These are phyloP conservation scores for Verticillium dahliae DNA, from an alignment of 2,329 filamentous ascomycete genomes.

Conservation along the genomic window DNA sequence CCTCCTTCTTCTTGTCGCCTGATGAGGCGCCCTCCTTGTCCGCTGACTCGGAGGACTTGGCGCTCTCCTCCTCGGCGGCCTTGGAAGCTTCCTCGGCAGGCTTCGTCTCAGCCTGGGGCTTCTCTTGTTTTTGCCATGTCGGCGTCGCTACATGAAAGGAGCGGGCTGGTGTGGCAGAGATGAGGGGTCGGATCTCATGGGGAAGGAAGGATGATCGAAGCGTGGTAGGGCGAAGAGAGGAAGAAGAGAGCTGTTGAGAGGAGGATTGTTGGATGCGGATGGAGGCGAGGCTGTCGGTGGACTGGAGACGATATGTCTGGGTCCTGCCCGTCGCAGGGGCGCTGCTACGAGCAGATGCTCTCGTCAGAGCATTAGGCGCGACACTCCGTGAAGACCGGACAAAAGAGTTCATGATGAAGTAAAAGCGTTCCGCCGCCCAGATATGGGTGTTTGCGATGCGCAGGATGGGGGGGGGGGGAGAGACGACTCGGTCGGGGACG, in stretches of 20 bases:
- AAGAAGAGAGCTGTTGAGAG: slow-evolving; percentile 16
- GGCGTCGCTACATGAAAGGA: slow-evolving; percentile 30
- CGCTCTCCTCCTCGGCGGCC: slow-evolving; percentile 32
- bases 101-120: slow-evolving; percentile 19
- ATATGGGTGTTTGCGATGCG: slow-evolving; percentile 18
- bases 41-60: slow-evolving; percentile 23
- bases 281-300: slow-evolving; percentile 22
- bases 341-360: slow-evolving; percentile 30
- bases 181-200: slow-evolving; percentile 29
- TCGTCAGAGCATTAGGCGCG: slow-evolving; percentile 32
- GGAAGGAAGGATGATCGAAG: slow-evolving; percentile 41
- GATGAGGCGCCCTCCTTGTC: slow-evolving; percentile 18
- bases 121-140: slow-evolving; percentile 25
- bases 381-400: slow-evolving; percentile 33
- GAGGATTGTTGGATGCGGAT: slow-evolving; percentile 17
- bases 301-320: slow-evolving; percentile 41
- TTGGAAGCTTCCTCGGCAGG: slow-evolving; percentile 19
- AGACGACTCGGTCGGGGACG: slow-evolving; percentile 7
- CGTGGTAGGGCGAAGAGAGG: slow-evolving; percentile 24
- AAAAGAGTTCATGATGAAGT: slow-evolving; percentile 37
- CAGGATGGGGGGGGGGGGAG: slow-evolving; percentile 14
- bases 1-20: slow-evolving; percentile 19
- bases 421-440: slow-evolving; percentile 18
- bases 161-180: slow-evolving; percentile 25
- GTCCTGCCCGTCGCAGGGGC: slow-evolving; percentile 30